A percentile compares a stretch with the other conserved stretches of the same genome.
Evolutionary conservation across 768 basidiomycete genomes (phyloP).

Genomic region (Wakefieldia striispora): DNA sequence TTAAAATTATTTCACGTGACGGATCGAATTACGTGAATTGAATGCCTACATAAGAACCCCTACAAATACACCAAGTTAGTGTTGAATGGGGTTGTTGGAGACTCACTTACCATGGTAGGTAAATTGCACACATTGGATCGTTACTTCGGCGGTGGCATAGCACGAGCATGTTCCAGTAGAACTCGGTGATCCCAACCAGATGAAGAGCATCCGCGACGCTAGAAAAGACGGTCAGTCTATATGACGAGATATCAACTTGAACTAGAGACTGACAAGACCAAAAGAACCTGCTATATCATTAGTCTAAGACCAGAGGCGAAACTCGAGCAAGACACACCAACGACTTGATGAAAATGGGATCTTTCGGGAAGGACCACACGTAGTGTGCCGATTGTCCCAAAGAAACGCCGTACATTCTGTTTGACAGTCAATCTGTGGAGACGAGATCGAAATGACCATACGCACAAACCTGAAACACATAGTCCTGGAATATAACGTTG

Average conservation of each 20-base stretch:
- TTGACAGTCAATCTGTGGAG: neutral
- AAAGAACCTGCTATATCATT: slow-evolving; percentile 3
- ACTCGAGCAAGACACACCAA: slow-evolving; percentile 3
- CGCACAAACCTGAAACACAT: slow-evolving; percentile 2
- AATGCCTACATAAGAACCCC: slow-evolving; percentile 11
- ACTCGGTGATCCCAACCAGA: slow-evolving; percentile 1
- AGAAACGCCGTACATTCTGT: slow-evolving; percentile 12
- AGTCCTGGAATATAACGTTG: neutral
- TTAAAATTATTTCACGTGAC: neutral
- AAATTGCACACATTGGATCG: neutral
- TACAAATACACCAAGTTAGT: neutral
- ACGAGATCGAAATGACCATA: neutral
- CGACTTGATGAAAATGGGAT: slow-evolving; percentile 3
- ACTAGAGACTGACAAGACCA: slow-evolving; percentile 12
- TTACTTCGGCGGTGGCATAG: slow-evolving; percentile 2
- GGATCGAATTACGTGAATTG: rapidly evolving
- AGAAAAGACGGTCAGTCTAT: neutral
- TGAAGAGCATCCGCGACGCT: slow-evolving; percentile 8
- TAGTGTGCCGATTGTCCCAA: slow-evolving; percentile 6
- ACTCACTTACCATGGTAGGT: slow-evolving; percentile 10
- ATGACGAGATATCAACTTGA: no score
- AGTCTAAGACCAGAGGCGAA: neutral
- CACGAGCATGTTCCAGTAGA: slow-evolving; percentile 5
- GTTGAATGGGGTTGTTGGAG: neutral
- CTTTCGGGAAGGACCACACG: slow-evolving; percentile 3